phyloP scores from a whole-genome alignment of 768 basidiomycete genomes.

The Brasilioporus rufonigricans region DNA sequence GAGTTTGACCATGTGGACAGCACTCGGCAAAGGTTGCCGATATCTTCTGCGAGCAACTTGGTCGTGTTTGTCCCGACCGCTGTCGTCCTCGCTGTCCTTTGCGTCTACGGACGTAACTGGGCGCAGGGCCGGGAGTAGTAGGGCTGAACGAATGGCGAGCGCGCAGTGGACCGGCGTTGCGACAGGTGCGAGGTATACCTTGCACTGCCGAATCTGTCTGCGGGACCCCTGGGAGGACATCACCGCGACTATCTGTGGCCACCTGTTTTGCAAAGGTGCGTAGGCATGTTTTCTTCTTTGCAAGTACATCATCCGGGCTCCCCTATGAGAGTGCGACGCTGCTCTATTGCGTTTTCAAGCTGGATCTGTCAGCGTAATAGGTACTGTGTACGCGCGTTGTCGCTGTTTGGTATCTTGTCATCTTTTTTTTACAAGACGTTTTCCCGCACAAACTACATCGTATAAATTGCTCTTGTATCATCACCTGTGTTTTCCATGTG shows the following conservation, averaged over 20 bases:
- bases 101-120: constrained; percentile 15
- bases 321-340: constrained; percentile 49
- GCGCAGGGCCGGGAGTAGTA: too few relatives aligned
- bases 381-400: neutral
- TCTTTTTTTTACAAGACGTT: neutral
- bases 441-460: neutral
- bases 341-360: constrained; percentile 53
- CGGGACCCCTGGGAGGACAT: constrained; percentile 49
- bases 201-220: constrained; percentile 53
- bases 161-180: neutral
- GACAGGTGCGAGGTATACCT: constrained; percentile 8
- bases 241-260: constrained; percentile 62
- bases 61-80: constrained; percentile 30
- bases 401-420: neutral
- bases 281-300: neutral
- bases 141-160: neutral
- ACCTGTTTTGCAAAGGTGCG: constrained; percentile 60
- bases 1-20: neutral
- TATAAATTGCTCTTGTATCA: neutral
- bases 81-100: constrained; percentile 25
- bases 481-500: neutral
- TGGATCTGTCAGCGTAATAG: constrained; percentile 38
- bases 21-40: neutral
- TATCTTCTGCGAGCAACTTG: constrained; percentile 21
- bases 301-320: constrained; percentile 56